Evolutionary conservation across 139 green algal genomes (phyloP).

Genomic region (Chlorella sp.): DNA sequence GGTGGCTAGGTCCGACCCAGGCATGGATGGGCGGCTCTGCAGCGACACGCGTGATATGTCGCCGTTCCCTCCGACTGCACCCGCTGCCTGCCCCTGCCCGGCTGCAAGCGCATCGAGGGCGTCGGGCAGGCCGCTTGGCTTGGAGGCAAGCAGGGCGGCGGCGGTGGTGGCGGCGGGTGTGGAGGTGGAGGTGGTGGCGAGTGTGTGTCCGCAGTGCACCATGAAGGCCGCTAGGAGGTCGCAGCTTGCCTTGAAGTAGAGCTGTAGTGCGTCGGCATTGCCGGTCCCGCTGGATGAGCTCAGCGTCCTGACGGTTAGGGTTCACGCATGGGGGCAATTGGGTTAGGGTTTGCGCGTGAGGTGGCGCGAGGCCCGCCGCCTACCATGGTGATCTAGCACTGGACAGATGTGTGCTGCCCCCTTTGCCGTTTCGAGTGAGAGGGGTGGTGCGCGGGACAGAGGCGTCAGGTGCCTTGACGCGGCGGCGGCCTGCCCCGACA

Average conservation of each 20-base stretch:
- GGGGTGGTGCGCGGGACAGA: too few relatives aligned
- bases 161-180: not conserved
- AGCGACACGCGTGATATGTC: too few relatives aligned
- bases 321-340: not conserved
- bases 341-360: not conserved
- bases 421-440: too few relatives aligned
- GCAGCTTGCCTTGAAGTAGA: slow-evolving; percentile 1
- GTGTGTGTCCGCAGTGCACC: not conserved
- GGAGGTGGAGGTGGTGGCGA: not conserved
- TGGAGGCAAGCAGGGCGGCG: not conserved
- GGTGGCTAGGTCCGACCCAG: not conserved
- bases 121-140: not conserved
- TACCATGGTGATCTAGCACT: too few relatives aligned
- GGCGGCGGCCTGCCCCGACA: too few relatives aligned
- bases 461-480: too few relatives aligned
- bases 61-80: not conserved
- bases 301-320: not conserved
- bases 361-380: too few relatives aligned
- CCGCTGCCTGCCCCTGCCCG: not conserved
- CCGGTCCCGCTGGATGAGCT: not conserved
- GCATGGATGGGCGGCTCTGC: not conserved
- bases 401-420: too few relatives aligned
- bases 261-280: not conserved
- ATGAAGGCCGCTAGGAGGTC: not conserved
- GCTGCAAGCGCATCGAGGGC: not conserved